phyloP scores from a whole-genome alignment of 2,329 filamentous ascomycete species.

The Fusarium liriodendri region DNA sequence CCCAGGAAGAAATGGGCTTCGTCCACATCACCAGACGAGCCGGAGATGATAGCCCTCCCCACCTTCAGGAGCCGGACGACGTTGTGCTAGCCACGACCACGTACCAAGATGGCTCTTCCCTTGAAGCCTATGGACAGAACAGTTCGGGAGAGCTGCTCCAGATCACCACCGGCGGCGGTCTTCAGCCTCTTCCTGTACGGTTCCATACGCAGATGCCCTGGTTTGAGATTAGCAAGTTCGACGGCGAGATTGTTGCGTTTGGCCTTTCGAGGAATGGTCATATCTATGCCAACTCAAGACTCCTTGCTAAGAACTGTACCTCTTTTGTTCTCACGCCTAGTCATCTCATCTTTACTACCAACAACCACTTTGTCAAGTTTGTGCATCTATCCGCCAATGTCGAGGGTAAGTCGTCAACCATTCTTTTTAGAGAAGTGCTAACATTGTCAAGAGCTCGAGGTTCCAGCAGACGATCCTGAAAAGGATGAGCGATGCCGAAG shows the following conservation, averaged over 20 bases:
- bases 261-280: constrained; percentile 81
- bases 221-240: constrained; percentile 60
- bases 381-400: constrained; percentile 76
- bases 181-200: constrained; percentile 50
- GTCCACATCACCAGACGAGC: constrained; percentile 39
- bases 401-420: constrained; percentile 63
- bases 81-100: constrained; percentile 46
- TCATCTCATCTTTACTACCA: constrained; percentile 93
- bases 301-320: constrained; percentile 87
- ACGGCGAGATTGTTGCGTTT: constrained; percentile 59
- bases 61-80: constrained; percentile 15
- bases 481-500: constrained; percentile 91
- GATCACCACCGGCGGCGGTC: constrained; percentile 47
- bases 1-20: constrained; percentile 43
- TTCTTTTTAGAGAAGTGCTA: constrained; percentile 16
- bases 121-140: constrained; percentile 59
- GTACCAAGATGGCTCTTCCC: constrained; percentile 44
- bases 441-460: constrained; percentile 73
- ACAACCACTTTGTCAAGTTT: constrained; percentile 93
- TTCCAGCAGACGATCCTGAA: constrained; percentile 90
- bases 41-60: constrained; percentile 24
- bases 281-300: constrained; percentile 79
- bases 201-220: constrained; percentile 64
- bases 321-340: constrained; percentile 85
- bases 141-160: constrained; percentile 57